Percentiles rank a stretch among this genome's conserved stretches.
phyloP scores from a whole-genome alignment of 192 early-diverging fungal species.

The Martensiomyces pterosporus region DNA sequence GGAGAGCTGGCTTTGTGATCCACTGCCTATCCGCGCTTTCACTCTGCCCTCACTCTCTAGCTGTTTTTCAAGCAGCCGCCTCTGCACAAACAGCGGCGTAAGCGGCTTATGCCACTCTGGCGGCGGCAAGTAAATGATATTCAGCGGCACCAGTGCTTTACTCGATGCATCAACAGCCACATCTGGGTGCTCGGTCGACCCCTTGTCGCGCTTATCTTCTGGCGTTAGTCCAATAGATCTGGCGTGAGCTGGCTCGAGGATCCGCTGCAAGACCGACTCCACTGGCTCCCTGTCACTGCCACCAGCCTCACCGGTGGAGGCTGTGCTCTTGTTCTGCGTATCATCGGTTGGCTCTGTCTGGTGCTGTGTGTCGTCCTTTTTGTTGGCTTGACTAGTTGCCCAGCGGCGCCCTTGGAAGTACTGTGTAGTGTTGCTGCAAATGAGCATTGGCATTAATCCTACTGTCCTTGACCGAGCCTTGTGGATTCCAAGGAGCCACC shows the following conservation, averaged over 20 bases:
- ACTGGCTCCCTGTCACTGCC: slow-evolving; percentile 11
- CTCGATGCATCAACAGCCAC: background rate
- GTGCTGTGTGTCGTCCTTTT: no score
- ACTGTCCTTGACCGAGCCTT: no score
- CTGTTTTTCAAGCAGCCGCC: background rate
- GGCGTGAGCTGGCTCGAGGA: slow-evolving; percentile 18
- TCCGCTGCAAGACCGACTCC: slow-evolving; percentile 17
- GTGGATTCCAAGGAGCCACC: no score
- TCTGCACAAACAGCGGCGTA: background rate
- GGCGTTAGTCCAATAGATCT: slow-evolving; percentile 6
- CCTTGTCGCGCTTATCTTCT: slow-evolving; percentile 1
- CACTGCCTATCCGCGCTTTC: no score
- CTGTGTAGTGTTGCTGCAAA: no score
- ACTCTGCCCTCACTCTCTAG: background rate
- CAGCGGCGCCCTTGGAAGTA: no score
- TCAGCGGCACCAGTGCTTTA: slow-evolving; percentile 36
- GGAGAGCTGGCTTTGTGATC: no score
- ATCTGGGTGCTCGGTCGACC: background rate
- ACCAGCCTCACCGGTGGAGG: no score
- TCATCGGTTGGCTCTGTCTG: no score
- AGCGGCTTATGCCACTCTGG: slow-evolving; percentile 42
- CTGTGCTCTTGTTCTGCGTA: no score
- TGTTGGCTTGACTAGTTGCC: no score
- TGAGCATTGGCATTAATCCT: no score
- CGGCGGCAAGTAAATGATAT: slow-evolving; percentile 39